Evolutionary conservation across 176 grass and related monocot species (phyloP).

Genomic region (Pontederia paniculata): DNA sequence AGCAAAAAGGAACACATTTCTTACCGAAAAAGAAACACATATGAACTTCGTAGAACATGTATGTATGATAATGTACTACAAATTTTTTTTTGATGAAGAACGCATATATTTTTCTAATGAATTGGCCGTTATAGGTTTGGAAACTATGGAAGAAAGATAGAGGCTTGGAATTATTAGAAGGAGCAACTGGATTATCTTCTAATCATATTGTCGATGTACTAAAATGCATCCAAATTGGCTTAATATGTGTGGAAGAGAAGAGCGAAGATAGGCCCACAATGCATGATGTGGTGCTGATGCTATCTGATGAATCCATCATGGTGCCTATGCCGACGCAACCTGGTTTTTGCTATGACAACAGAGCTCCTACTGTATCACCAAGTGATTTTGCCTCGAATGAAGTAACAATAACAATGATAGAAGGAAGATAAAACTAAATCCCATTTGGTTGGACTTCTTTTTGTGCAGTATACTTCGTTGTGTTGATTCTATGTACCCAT

Average conservation of each 20-base stretch:
- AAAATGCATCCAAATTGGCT: constrained; percentile 4
- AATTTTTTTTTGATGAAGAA: background rate
- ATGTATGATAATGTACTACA: background rate
- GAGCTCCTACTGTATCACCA: too few species aligned
- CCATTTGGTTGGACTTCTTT: too few species aligned
- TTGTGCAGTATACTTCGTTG: too few species aligned
- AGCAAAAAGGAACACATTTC: background rate
- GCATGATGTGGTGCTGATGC: too few species aligned
- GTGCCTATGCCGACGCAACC: too few species aligned
- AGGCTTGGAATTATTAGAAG: background rate
- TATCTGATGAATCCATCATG: too few species aligned
- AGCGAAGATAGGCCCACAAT: too few species aligned
- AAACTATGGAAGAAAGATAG: background rate
- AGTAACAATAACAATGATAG: too few species aligned
- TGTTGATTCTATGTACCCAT: too few species aligned
- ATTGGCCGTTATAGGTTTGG: background rate
- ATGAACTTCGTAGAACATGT: background rate
- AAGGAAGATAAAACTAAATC: too few species aligned
- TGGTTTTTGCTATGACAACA: too few species aligned
- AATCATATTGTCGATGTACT: background rate
- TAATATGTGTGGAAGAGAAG: background rate
- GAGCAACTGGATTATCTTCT: background rate
- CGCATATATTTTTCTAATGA: background rate
- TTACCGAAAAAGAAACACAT: background rate
- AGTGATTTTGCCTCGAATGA: too few species aligned